These are phyloP conservation scores for Apiospora rasikravindrae DNA, from an alignment of 2,329 filamentous ascomycete species.

Conservation along the genomic window DNA sequence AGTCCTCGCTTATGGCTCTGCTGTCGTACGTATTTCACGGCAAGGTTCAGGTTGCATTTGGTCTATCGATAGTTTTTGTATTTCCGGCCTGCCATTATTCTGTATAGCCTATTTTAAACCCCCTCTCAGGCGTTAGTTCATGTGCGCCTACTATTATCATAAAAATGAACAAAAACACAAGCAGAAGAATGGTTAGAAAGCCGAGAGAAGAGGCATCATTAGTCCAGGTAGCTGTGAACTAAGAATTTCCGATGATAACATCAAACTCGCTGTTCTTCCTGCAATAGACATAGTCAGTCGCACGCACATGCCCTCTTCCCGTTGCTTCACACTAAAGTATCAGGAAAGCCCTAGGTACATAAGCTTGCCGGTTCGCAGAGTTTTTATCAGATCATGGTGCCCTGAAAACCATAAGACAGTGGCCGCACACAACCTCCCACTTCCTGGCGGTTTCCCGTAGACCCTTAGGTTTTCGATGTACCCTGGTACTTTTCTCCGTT, in stretches of 20 bases:
- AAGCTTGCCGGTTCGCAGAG: neutral
- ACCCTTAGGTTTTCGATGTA: slow-evolving; percentile 7
- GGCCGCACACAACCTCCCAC: slow-evolving; percentile 13
- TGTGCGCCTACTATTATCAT: neutral
- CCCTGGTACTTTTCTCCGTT: slow-evolving; percentile 7
- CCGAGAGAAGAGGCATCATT: neutral
- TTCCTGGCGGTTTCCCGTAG: neutral
- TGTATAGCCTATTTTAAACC: neutral
- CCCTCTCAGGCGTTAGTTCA: neutral
- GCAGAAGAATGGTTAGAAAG: neutral
- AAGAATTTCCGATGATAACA: neutral
- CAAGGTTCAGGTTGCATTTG: neutral
- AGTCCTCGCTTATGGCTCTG: neutral
- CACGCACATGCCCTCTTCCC: neutral
- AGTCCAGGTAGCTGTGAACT: neutral
- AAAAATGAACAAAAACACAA: neutral
- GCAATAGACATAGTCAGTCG: neutral
- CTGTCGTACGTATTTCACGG: neutral
- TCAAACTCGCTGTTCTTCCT: neutral
- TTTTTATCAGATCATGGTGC: slow-evolving; percentile 13
- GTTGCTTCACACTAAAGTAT: neutral
- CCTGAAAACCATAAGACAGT: slow-evolving; percentile 10
- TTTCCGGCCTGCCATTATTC: neutral
- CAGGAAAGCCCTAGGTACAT: slow-evolving; percentile 4
- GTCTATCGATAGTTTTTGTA: neutral